Evolutionary conservation across 148 eudicot genomes (phyloP), one percentile per base, ranked within the genome.

Genomic region (Nyssa sinensis): DNA sequence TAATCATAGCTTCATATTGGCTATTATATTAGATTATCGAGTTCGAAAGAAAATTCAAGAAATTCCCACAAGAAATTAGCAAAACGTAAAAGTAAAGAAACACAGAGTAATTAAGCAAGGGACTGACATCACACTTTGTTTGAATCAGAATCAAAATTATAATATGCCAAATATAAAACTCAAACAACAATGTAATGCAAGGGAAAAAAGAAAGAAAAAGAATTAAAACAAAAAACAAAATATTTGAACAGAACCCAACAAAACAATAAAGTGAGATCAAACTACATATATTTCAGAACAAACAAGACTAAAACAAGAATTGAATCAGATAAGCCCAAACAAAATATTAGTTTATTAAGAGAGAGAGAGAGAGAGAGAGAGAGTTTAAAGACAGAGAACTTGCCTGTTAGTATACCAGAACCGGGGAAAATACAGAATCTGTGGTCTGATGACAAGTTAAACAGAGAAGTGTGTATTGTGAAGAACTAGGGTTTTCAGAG

Each of bases 121-220:
- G 25, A 57, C 74, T 1, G 24, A 57, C 23, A 12, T 5, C 49
- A 1, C 31, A 32, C 12, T 24, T 57, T 58, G 7, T 32, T 70
- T 58, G 31, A 24, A 71, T 59, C 53, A 71, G 66, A 31, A 41
- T 39, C 67, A 41, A 71, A 71, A 59, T 34, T 24, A 37, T 53
- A 6, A 59, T 28, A 60, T 39, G 34, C 74, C 25, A 7, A 72
- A 72, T 27, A 39, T 23, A 23, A 27, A 32, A 70, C 19, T 19
- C 59, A 70, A 32, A 7, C 23, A n/a, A 23, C 3, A 31, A 29
- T 25, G 30, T 17, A 33, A 58, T 37, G 70, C 6, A 21, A 2
- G 23, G 2, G n/a, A n/a, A n/a, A n/a, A n/a, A n/a, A n/a, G n/a
- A n/a, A n/a, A n/a, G n/a, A n/a, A n/a, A n/a, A n/a, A n/a, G n/a